Conservation (phyloP, 768 basidiomycete species). For the Trametes coccinea region DNA sequence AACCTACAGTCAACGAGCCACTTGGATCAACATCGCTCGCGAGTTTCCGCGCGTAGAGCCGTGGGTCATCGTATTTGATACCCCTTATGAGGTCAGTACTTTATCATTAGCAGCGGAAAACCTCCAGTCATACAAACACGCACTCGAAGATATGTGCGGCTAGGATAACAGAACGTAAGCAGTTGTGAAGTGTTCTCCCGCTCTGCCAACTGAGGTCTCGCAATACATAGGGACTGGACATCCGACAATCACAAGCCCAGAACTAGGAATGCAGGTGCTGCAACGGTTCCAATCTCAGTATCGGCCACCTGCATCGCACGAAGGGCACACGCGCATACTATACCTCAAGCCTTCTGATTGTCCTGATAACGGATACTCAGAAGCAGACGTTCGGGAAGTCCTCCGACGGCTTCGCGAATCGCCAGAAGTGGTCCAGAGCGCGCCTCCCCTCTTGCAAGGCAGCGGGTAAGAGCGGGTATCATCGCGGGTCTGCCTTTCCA, state of each 20-base stretch:
- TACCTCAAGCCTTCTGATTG: conserved; percentile 39
- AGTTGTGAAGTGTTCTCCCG: background rate
- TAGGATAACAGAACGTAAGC: conserved; percentile 61
- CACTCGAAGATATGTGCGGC: conserved; percentile 57
- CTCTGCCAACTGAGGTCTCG: background rate
- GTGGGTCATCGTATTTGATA: conserved; percentile 80
- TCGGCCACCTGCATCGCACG: conserved; percentile 51
- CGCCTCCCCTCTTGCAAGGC: background rate
- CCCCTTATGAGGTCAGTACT: conserved; percentile 63
- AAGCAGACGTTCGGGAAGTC: conserved; percentile 51
- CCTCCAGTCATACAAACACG: background rate
- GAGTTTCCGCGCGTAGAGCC: conserved; percentile 61
- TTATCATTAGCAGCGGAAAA: background rate
- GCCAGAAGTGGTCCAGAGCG: conserved; percentile 13
- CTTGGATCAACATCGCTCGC: conserved; percentile 75
- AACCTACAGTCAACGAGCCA: conserved; percentile 56
- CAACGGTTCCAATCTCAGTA: conserved; percentile 65
- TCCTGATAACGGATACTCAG: conserved; percentile 48
- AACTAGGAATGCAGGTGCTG: conserved; percentile 61
- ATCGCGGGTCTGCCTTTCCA: background rate
- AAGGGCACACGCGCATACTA: conserved; percentile 67
- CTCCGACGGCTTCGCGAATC: conserved; percentile 53
- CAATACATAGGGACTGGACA: conserved; percentile 56
- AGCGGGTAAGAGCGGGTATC: background rate
- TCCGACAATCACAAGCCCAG: conserved; percentile 70